Base-by-base conservation (phyloP, 192 early-diverging fungal species). In the Backusella parvicylindrica region DNA sequence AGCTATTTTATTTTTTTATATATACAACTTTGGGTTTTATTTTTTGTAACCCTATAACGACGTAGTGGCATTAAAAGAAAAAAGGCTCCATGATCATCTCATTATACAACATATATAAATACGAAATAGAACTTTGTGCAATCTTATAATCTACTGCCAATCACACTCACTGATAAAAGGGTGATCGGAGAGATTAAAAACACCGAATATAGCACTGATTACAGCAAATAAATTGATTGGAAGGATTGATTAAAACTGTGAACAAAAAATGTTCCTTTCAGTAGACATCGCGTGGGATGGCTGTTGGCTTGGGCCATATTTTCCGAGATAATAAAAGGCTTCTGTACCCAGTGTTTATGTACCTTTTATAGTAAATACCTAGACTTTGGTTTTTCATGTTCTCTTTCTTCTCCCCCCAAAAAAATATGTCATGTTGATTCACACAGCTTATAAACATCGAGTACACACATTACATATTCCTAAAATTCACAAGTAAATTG, bases 1-100 rank as follows among this genome's bases (percentile, higher is more conserved):
- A 60, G 53, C 23, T 60, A 60, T 28, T 60, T 60, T 60, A 60
- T 60, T 60, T 60, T 60, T 60, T 60, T 60, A 60, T 60, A 60
- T 60, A 60, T 60, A 11, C 4, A 28, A 60, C 53, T 60, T 60
- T 60, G 21, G 7, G n/a, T 26, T 53, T 26, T 49, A 6, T 50
- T 60, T 60, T 60, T 60, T 56, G 53, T 56, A 56, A 56, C 53
- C 53, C 11, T 56, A 11, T 26, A 23, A 56, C 53, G 9, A 26
- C 23, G 1, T 8, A 56, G 9, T 56, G n/a, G 53, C 2, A 6
- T 47, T 47, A 15, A 47, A 47, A 47, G 18, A 47, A 47, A 50
- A 21, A 50, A 21, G 6, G 23, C 53, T 11, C 53, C 28, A 28
- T 28, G 53, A 28, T 60, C 9, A 60, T 26, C 4, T 13, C 53